phyloP scores from a whole-genome alignment of 2,329 filamentous ascomycete genomes.

The Tolypocladium cylindrosporum region DNA sequence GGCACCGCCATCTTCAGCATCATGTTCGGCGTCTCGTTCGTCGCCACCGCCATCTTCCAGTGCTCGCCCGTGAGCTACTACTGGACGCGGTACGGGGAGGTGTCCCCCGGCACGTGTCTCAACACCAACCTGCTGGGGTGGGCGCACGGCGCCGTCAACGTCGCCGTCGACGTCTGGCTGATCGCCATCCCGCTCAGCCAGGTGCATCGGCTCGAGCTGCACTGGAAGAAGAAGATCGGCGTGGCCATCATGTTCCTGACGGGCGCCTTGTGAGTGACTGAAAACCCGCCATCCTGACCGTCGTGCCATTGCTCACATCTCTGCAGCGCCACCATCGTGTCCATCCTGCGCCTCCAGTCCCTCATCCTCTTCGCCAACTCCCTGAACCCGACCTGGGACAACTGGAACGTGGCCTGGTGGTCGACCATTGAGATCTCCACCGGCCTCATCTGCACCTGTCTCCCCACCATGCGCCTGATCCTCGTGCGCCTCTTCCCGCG shows the following conservation, averaged over 20 bases:
- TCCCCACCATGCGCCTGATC: not conserved
- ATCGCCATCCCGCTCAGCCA: constrained; percentile 1
- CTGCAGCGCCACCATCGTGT: not conserved
- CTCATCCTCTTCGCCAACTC: not conserved
- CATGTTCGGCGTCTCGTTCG: not conserved
- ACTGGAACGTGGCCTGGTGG: not conserved
- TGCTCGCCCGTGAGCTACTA: not conserved
- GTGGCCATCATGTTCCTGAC: constrained; percentile 3
- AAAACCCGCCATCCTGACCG: too few relatives aligned
- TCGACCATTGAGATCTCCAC: not conserved
- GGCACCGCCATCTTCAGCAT: not conserved
- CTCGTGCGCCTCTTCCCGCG: not conserved
- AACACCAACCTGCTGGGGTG: not conserved
- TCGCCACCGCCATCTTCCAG: not conserved
- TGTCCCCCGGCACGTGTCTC: not conserved
- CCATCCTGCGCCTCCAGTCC: not conserved
- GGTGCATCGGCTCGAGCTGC: not conserved
- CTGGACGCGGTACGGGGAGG: not conserved
- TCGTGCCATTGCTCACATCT: not conserved
- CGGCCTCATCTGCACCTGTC: not conserved
- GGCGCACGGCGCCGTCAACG: not conserved
- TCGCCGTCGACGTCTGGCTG: constrained; percentile 1
- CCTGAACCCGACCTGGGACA: not conserved
- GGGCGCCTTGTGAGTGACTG: not conserved
- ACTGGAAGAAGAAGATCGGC: constrained; percentile 4